Evolutionary conservation across 495 filamentous ascomycete genomes (phyloP).

Genomic region (Jackrogersella minutella): DNA sequence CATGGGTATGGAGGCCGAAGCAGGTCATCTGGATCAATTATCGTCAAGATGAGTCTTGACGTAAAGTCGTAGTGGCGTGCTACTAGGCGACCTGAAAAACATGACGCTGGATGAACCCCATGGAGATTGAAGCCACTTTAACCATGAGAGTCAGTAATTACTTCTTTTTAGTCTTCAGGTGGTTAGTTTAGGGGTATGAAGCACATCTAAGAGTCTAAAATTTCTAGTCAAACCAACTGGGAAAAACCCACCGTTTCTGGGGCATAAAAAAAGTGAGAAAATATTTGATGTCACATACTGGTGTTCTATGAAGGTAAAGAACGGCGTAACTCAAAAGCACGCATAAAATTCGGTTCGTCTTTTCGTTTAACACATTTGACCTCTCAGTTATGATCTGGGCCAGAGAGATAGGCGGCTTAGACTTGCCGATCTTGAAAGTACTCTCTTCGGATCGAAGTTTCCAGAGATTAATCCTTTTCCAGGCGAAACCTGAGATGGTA

Average conservation of each 20-base stretch:
- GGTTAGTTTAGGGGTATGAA: too few species aligned
- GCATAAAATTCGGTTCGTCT: slow-evolving; percentile 2
- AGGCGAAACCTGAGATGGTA: neutral
- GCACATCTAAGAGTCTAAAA: too few species aligned
- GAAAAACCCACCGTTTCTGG: too few species aligned
- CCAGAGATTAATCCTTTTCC: neutral
- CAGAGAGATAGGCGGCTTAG: neutral
- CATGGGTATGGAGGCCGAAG: neutral
- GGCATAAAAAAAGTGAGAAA: too few species aligned
- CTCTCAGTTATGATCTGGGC: neutral
- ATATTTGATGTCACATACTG: neutral
- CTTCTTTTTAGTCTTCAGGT: too few species aligned
- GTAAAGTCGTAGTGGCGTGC: neutral
- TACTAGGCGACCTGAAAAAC: neutral
- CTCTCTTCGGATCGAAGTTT: neutral
- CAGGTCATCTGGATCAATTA: neutral
- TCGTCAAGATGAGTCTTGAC: neutral
- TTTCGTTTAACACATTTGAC: neutral
- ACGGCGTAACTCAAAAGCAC: neutral
- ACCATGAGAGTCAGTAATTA: neutral
- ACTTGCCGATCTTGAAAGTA: slow-evolving; percentile 1
- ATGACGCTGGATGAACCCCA: neutral
- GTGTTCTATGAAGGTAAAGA: neutral
- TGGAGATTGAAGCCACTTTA: neutral
- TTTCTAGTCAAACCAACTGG: too few species aligned